Evolutionary conservation across 2,329 filamentous ascomycete genomes (phyloP).

Genomic region (Ceratocystis harringtonii): DNA sequence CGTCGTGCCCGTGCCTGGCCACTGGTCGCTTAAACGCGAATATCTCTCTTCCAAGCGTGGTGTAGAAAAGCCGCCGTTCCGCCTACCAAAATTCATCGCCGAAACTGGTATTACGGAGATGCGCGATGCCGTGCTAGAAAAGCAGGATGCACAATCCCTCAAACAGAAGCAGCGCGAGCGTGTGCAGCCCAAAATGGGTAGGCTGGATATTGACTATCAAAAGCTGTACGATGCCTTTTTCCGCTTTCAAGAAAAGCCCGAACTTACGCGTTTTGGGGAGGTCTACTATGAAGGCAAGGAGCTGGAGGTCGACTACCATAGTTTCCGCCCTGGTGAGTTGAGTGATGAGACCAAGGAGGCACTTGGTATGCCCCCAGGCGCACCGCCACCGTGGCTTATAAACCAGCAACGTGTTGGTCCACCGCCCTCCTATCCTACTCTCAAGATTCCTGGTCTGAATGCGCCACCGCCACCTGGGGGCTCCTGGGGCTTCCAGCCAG

Average conservation of each 20-base stretch:
- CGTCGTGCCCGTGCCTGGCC: conserved; percentile 80
- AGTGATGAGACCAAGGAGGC: conserved; percentile 84
- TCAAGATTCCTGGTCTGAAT: conserved; percentile 89
- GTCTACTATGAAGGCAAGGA: conserved; percentile 99
- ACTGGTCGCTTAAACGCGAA: conserved; percentile 94
- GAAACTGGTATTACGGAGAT: conserved; percentile 97
- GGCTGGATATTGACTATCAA: conserved; percentile 95
- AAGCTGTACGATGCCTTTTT: conserved; percentile 98
- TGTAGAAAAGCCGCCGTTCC: conserved; percentile 88
- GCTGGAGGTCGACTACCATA: conserved; percentile 83
- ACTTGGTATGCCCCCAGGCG: conserved; percentile 80
- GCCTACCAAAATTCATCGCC: conserved; percentile 88
- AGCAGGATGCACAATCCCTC: conserved; percentile 78
- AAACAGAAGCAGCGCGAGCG: conserved; percentile 94
- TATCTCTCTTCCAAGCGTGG: conserved; percentile 94
- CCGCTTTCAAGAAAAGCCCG: conserved; percentile 89
- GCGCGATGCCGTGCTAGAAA: conserved; percentile 90
- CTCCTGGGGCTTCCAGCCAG: conserved; percentile 87
- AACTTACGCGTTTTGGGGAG: conserved; percentile 85
- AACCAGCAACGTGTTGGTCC: conserved; percentile 91
- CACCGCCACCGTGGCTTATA: conserved; percentile 91
- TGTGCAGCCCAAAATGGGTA: conserved; percentile 90
- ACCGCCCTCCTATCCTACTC: conserved; percentile 84
- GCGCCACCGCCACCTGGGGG: conserved; percentile 79
- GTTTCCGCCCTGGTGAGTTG: conserved; percentile 78